Conservation (phyloP, 1,139 yeast species). For the Blastobotrys capitulatus region DNA sequence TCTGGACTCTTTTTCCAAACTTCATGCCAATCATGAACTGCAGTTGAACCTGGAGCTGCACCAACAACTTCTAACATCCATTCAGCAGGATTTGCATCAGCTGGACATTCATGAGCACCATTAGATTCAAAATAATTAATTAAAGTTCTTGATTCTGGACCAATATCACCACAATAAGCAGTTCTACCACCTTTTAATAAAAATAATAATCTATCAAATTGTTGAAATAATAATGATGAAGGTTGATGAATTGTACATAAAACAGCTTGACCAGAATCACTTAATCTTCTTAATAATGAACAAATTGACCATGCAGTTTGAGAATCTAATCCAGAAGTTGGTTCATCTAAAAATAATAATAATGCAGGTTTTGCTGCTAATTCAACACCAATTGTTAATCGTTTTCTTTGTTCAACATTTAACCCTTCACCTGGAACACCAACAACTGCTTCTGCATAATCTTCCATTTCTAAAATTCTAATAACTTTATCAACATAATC, state of each 20-base stretch:
- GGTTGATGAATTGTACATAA: constrained; percentile 84
- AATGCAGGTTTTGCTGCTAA: constrained; percentile 66
- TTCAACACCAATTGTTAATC: constrained; percentile 81
- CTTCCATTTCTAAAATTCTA: constrained; percentile 76
- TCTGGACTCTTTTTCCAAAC: constrained; percentile 62
- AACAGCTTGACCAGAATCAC: constrained; percentile 76
- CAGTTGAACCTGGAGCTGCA: constrained; percentile 72
- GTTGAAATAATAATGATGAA: constrained; percentile 68
- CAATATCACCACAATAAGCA: constrained; percentile 77
- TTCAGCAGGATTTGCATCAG: constrained; percentile 72
- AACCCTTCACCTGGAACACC: constrained; percentile 88
- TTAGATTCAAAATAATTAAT: constrained; percentile 62
- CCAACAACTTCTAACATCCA: constrained; percentile 80
- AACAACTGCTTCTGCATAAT: constrained; percentile 74
- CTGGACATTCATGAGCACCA: constrained; percentile 64
- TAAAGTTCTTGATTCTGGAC: constrained; percentile 54
- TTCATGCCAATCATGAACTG: constrained; percentile 57
- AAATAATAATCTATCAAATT: constrained; percentile 69
- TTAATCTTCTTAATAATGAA: constrained; percentile 66
- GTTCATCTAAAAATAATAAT: constrained; percentile 73
- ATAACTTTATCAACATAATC: constrained; percentile 61
- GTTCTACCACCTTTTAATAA: constrained; percentile 72
- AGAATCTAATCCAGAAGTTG: constrained; percentile 92
- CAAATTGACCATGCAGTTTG: constrained; percentile 89
- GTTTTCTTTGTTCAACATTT: constrained; percentile 84